Conservation (phyloP, 2,329 filamentous ascomycete species). For the Trichoderma sp. region DNA sequence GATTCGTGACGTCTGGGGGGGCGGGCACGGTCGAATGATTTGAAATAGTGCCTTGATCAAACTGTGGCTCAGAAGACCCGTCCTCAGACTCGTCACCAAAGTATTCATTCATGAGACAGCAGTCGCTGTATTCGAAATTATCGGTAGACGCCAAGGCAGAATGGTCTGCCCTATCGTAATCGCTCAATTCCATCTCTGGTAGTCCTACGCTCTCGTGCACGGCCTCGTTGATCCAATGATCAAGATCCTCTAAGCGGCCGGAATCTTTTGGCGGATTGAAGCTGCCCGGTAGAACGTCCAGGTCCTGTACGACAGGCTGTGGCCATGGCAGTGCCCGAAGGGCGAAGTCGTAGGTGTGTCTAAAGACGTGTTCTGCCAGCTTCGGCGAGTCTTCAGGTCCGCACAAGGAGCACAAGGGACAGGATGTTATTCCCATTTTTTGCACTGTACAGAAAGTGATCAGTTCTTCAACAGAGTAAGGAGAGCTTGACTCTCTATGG, state of each 20-base stretch:
- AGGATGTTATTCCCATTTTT: background rate
- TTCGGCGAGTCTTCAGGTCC: constrained; percentile 11
- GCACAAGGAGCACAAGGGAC: constrained; percentile 2
- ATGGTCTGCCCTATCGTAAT: background rate
- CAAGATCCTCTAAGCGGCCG: background rate
- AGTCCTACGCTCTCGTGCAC: background rate
- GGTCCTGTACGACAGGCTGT: background rate
- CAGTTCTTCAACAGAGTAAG: no score
- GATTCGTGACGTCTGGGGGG: no score
- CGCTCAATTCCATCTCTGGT: background rate
- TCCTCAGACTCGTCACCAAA: background rate
- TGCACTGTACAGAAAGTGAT: no score
- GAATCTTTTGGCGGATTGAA: background rate
- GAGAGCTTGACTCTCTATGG: no score
- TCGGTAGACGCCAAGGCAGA: background rate
- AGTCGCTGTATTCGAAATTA: background rate
- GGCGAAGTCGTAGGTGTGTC: constrained; percentile 19
- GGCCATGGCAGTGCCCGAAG: constrained; percentile 22
- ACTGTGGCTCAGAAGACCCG: background rate
- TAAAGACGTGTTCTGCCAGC: constrained; percentile 13
- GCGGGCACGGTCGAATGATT: background rate
- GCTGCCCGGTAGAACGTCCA: background rate
- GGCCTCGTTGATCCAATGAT: background rate
- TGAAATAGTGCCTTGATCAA: background rate
- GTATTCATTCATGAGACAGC: background rate